These are phyloP conservation scores for Kalmusia sp. DNA, from an alignment of 2,329 filamentous ascomycete genomes.

Conservation along the genomic window DNA sequence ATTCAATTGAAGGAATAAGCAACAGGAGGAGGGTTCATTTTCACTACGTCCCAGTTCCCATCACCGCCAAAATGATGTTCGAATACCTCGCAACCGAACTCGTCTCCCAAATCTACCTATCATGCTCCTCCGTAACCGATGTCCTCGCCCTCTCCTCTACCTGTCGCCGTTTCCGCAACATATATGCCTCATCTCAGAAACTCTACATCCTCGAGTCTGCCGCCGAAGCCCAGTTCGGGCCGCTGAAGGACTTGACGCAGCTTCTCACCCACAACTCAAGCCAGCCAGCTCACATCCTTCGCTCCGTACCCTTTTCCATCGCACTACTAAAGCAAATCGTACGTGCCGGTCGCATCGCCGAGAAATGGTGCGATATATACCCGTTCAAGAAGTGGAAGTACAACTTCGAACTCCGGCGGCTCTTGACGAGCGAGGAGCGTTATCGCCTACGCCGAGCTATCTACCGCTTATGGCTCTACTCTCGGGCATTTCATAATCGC, in stretches of 20 bases:
- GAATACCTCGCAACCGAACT: slow-evolving; percentile 65
- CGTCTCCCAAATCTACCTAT: slow-evolving; percentile 63
- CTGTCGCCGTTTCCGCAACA: slow-evolving; percentile 60
- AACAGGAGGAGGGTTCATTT: slow-evolving; percentile 8
- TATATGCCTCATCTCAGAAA: slow-evolving; percentile 62
- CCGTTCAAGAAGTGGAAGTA: slow-evolving; percentile 69
- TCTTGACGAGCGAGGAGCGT: slow-evolving; percentile 58
- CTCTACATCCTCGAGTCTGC: slow-evolving; percentile 61
- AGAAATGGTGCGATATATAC: slow-evolving; percentile 67
- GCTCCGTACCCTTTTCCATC: slow-evolving; percentile 60
- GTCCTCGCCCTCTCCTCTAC: slow-evolving; percentile 62
- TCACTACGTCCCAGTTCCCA: slow-evolving; percentile 6
- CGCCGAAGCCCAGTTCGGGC: slow-evolving; percentile 64
- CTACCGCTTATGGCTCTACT: slow-evolving; percentile 68
- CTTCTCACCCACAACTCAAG: slow-evolving; percentile 67
- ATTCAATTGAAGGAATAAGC: slow-evolving; percentile 3
- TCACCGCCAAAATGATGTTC: slow-evolving; percentile 57
- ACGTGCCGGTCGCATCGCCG: slow-evolving; percentile 60
- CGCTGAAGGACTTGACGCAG: slow-evolving; percentile 64
- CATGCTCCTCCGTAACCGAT: slow-evolving; percentile 59
- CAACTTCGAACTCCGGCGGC: slow-evolving; percentile 62
- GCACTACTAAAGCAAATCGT: slow-evolving; percentile 64
- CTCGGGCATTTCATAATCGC: slow-evolving; percentile 64
- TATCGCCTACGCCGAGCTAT: slow-evolving; percentile 62
- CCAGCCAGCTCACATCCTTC: slow-evolving; percentile 63